Evolutionary conservation across 2,329 filamentous ascomycete genomes (phyloP).

Genomic region (Gaeumannomyces sp.): DNA sequence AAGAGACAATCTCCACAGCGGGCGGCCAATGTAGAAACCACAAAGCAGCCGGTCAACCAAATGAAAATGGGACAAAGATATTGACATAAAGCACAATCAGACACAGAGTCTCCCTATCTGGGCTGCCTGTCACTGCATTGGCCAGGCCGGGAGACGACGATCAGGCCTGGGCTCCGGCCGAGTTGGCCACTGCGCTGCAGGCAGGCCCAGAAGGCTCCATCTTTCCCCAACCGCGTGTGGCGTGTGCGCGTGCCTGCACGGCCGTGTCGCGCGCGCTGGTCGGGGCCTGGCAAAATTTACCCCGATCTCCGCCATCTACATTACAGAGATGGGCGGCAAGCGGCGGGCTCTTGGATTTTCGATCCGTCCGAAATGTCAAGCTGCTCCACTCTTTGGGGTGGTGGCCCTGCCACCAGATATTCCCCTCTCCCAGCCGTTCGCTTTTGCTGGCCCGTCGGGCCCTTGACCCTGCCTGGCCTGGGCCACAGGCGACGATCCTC

Average conservation of each 20-base stretch:
- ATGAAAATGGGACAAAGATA: neutral
- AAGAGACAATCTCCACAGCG: neutral
- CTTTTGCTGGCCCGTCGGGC: neutral
- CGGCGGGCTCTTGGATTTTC: neutral
- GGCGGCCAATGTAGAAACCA: neutral
- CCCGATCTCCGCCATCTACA: conserved; percentile 1
- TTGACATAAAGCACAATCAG: neutral
- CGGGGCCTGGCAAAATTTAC: neutral
- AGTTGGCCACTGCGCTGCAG: neutral
- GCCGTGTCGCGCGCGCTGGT: neutral
- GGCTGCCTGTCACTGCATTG: neutral
- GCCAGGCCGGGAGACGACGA: neutral
- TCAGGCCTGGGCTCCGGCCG: neutral
- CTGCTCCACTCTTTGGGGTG: neutral
- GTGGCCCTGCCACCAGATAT: neutral
- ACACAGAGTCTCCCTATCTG: neutral
- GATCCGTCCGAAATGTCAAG: conserved; percentile 1
- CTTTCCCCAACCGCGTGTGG: neutral
- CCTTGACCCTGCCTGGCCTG: neutral
- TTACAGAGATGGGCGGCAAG: neutral
- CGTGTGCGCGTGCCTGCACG: neutral
- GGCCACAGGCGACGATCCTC: neutral
- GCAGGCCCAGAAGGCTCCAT: neutral
- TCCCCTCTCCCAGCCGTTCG: neutral
- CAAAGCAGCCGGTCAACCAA: neutral